phyloP scores from a whole-genome alignment of 225 moss, liverwort and hornwort species.

The Takakia lepidozioides region DNA sequence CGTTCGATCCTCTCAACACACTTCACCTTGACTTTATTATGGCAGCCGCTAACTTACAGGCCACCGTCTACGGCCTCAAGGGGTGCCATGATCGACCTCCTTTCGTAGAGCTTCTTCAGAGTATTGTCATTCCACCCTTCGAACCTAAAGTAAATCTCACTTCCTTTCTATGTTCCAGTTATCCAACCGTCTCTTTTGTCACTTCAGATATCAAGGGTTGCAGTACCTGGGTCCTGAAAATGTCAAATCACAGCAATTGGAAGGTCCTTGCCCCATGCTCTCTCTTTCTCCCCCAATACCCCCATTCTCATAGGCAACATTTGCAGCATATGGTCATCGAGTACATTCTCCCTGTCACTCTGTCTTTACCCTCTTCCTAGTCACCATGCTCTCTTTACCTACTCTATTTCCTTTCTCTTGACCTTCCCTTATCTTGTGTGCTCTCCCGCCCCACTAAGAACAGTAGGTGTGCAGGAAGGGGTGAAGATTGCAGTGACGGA shows the following conservation, averaged over 20 bases:
- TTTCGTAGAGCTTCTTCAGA: conserved; percentile 75
- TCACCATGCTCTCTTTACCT: no score
- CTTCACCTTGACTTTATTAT: conserved; percentile 92
- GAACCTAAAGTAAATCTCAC: conserved; percentile 58
- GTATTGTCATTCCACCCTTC: conserved; percentile 70
- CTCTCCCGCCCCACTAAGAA: not conserved
- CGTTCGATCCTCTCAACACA: conserved; percentile 58
- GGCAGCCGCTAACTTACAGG: conserved; percentile 94
- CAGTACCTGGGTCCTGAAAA: no score
- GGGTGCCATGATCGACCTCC: conserved; percentile 74
- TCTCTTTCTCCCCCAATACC: no score
- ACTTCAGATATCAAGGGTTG: no score
- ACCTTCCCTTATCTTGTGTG: conserved; percentile 4
- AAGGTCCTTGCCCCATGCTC: no score
- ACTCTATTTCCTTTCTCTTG: not conserved
- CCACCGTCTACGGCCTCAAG: conserved; percentile 93
- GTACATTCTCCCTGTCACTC: no score
- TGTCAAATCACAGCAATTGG: no score
- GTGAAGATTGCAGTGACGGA: conserved; percentile 89
- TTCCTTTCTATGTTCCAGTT: no score
- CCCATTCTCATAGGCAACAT: no score
- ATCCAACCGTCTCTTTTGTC: no score
- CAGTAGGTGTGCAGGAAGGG: conserved; percentile 44
- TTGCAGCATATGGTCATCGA: no score
- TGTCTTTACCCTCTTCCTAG: no score